Conservation (phyloP, 441 rosid species). For the Bocquillonia castaneifolia region DNA sequence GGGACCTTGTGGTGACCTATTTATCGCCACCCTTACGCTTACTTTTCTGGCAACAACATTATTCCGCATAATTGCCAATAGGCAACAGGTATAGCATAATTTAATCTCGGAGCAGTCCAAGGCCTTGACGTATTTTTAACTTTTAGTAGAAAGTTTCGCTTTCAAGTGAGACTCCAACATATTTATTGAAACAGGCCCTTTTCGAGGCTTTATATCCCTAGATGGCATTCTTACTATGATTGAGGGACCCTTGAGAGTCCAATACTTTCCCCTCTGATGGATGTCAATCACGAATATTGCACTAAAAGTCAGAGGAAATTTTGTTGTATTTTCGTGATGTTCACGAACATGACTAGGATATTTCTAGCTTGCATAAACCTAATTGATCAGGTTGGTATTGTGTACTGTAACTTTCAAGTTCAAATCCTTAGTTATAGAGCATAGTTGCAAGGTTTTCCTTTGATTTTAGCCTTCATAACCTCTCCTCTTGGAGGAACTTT, state of each 20-base stretch:
- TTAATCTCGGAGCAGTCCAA: too few species aligned
- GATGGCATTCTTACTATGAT: conserved; percentile 79
- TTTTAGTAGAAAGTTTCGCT: conserved; percentile 47
- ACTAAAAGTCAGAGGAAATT: conserved; percentile 40
- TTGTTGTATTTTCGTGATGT: conserved; percentile 49
- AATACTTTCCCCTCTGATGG: conserved; percentile 74
- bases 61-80: too few species aligned
- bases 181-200: conserved; percentile 85
- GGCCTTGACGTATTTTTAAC: too few species aligned
- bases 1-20: too few species aligned
- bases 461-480: too few species aligned
- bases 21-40: too few species aligned
- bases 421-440: conserved; percentile 67
- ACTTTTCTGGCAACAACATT: too few species aligned
- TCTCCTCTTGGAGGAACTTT: too few species aligned
- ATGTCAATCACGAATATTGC: conserved; percentile 58
- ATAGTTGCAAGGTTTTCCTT: conserved; percentile 84
- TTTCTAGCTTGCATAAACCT: conserved; percentile 98
- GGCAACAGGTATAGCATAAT: too few species aligned
- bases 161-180: conserved; percentile 82
- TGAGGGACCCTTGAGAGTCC: conserved; percentile 47
- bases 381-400: conserved; percentile 84
- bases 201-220: conserved; percentile 76
- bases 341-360: conserved; percentile 60
- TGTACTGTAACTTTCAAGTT: conserved; percentile 84